Base-by-base conservation (phyloP, 768 basidiomycete species). In the Trametes coccinea region DNA sequence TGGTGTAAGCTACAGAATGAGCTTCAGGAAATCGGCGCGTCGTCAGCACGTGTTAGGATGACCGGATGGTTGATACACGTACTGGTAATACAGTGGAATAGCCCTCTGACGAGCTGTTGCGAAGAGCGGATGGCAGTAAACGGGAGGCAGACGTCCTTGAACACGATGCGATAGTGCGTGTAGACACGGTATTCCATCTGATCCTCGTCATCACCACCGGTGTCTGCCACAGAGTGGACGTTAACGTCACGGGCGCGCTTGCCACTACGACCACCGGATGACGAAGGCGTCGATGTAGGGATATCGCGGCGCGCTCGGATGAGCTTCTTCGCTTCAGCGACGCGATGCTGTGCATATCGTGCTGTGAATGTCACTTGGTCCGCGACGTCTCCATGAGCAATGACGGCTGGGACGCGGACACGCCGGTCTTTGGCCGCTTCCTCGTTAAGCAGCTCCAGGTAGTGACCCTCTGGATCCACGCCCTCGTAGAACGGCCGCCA, bases 141-240 rank as follows among this genome's bases (percentile, higher is more conserved):
- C 5, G 59, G 44, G n/a, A 60, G 31, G 33, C 55, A 56, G 0
- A 61, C 53, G 16, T 60, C 59, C 39, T 60, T 30, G 10, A 60
- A 50, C 7, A 57, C 59, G 9, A 64, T 45, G n/a, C 63, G 49
- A 29, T 64, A 64, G 56, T 64, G 63, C 16, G 34, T 31, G 16
- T 34, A 45, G 16, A 11, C 41, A 4, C 53, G 59, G 45, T 39
- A 45, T 10, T 45, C 46, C 11, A 17, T 17, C 29, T 53, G 22
- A 22, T 22, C 22, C 22, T 22, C 59, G 14, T 39, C 43, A 37
- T 27, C 10, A 4, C 10, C 8, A n/a, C 22, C 22, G 22, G 22
- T 22, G 22, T 1, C 22, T 22, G 22, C 22, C 22, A 22, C 22
- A 1, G 22, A 22, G 22, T 22, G 22, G 22, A 22, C 1, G 22